Base-by-base conservation (phyloP, 2,329 filamentous ascomycete genomes). In the Cladobotryum mycophilum region DNA sequence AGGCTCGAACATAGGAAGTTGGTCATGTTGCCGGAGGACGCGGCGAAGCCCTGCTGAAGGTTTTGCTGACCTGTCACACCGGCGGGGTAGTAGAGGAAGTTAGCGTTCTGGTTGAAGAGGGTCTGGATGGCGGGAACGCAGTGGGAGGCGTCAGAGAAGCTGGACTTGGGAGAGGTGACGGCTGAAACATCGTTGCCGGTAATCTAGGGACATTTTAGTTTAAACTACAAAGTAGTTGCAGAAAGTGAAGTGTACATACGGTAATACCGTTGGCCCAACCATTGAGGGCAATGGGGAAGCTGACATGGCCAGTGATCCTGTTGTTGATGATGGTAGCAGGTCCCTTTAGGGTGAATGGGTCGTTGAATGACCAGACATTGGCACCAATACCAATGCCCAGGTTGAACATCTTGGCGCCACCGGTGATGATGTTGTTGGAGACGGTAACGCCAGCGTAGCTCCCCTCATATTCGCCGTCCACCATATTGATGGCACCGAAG, bases 401-500 rank as follows among this genome's bases (percentile, higher is more conserved):
- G 47, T 59, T 59, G 55, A 59, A 56, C 15, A 61, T 48, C 36
- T 53, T 51, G 2, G 45, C 38, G 41, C 58, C 58, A 9, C 48
- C 44, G 8, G 25, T 30, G 46, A 63, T 61, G 14, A 47, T 52
- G 40, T 61, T 61, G 52, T 56, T 53, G 7, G 57, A 55, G 12
- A 61, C 57, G 22, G 54, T 53, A 18, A 62, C 59, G 22, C 53
- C 49, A n/a, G 54, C 52, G 41, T 62, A 61, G 48, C 58, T 60
- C 1, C 54, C 60, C 1, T 45, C 15, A 40, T 60, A 62, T 30
- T 55, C 47, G 5, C 45, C 49, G 36, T 62, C 60, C 4, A 62
- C 60, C 58, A 61, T 58, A 41, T 62, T 62, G 53, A 62, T 58
- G 2, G 55, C 60, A 4, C 60, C 60, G 22, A 62, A 62, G 35